A percentile compares a stretch with the other conserved stretches of the same genome.
Evolutionary conservation across 495 filamentous ascomycete genomes (phyloP).

Genomic region (Lentithecium fluviatile): DNA sequence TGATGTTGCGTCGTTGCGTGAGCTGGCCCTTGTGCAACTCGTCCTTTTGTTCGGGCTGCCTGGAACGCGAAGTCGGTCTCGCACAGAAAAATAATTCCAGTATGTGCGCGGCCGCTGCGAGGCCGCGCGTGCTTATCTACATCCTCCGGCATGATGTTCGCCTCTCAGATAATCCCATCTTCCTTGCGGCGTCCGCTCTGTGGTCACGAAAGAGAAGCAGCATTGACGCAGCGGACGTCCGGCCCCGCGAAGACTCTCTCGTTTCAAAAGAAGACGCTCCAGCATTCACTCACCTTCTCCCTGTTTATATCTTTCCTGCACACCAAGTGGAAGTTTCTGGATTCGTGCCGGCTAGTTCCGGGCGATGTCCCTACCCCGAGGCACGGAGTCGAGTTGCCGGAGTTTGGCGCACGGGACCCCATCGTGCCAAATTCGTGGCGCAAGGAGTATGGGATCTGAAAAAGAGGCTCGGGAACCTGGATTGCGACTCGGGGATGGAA

Average conservation of each 20-base stretch:
- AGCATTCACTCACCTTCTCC: constrained; percentile 61
- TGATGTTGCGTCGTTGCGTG: background rate
- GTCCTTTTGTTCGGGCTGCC: background rate
- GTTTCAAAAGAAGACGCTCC: background rate
- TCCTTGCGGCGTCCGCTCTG: constrained; percentile 42
- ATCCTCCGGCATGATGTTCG: constrained; percentile 67
- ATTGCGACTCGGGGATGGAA: constrained; percentile 52
- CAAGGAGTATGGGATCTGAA: constrained; percentile 70
- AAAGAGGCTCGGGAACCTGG: constrained; percentile 51
- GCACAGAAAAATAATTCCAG: background rate
- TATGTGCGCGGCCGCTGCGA: constrained; percentile 1
- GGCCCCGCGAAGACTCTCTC: constrained; percentile 11
- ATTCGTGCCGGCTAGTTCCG: constrained; percentile 49
- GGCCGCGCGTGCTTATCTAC: constrained; percentile 56
- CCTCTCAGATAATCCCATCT: constrained; percentile 64
- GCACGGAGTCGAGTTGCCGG: constrained; percentile 55
- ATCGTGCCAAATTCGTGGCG: constrained; percentile 65
- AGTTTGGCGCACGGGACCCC: constrained; percentile 67
- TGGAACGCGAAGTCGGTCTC: background rate
- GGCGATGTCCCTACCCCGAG: constrained; percentile 54
- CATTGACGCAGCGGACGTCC: background rate
- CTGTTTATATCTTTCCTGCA: constrained; percentile 63
- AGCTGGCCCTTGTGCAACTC: background rate
- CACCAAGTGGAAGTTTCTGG: constrained; percentile 70
- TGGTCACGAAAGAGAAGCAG: background rate